Conservation (phyloP, 2,329 filamentous ascomycete genomes). For the Verruconis gallopava region DNA sequence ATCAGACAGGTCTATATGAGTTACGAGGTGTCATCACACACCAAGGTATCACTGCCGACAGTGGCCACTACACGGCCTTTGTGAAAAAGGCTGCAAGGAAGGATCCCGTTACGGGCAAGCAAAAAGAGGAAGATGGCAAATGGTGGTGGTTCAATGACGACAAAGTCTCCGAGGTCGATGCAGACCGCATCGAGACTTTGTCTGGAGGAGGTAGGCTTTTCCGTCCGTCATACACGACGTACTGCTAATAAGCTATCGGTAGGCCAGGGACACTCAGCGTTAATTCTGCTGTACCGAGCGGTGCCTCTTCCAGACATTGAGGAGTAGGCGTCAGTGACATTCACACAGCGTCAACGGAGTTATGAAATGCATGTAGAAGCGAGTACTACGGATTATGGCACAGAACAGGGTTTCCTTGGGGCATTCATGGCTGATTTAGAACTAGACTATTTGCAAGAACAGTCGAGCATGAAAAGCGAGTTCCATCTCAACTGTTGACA, state of each 20-base stretch:
- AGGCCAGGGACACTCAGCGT: conserved; percentile 66
- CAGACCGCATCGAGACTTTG: conserved; percentile 81
- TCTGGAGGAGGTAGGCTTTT: conserved; percentile 62
- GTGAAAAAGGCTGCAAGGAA: conserved; percentile 76
- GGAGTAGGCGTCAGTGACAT: conserved; percentile 23
- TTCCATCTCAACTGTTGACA: too few relatives aligned
- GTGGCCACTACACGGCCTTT: conserved; percentile 94
- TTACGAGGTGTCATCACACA: conserved; percentile 89
- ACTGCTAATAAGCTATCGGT: conserved; percentile 1
- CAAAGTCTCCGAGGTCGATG: conserved; percentile 81
- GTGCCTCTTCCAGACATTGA: conserved; percentile 53
- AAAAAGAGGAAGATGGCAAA: conserved; percentile 72
- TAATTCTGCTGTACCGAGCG: conserved; percentile 67
- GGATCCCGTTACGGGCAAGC: conserved; percentile 64
- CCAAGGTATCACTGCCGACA: conserved; percentile 91
- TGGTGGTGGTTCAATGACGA: conserved; percentile 99
- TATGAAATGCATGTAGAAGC: background rate
- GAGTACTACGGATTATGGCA: too few relatives aligned
- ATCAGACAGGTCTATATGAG: conserved; percentile 92
- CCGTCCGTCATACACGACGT: background rate
- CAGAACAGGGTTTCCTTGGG: too few relatives aligned
- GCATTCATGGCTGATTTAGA: background rate
- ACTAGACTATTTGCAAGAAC: conserved; percentile 1
- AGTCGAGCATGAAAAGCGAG: too few relatives aligned
- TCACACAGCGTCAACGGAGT: too few relatives aligned